These are phyloP conservation scores for Geum urbanum DNA, from an alignment of 306 rosid genomes.

Conservation along the genomic window DNA sequence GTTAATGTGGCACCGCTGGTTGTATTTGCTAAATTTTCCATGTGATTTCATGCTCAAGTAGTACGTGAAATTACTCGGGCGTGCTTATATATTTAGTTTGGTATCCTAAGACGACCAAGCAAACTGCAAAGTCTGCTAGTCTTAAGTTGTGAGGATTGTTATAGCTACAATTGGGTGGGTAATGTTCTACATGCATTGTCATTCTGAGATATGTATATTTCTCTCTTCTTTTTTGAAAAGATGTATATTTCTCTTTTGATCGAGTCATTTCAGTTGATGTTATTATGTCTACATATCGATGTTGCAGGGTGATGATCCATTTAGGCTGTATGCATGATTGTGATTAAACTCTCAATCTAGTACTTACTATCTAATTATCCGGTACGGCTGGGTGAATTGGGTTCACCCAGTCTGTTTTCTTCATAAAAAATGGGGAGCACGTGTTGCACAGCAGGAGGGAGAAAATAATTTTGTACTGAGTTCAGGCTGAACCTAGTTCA, in stretches of 20 bases:
- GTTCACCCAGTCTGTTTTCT: too few relatives aligned
- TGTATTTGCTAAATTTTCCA: neutral
- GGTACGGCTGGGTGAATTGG: too few relatives aligned
- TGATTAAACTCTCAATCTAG: neutral
- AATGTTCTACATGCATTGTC: neutral
- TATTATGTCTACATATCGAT: neutral
- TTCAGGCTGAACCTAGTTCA: too few relatives aligned
- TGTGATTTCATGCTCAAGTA: neutral
- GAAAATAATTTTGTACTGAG: too few relatives aligned
- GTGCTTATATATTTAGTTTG: neutral
- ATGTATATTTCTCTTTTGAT: constrained; percentile 2
- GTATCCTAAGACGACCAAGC: constrained; percentile 7
- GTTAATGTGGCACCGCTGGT: neutral
- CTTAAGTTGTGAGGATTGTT: neutral
- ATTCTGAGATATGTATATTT: constrained; percentile 4
- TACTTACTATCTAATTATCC: neutral
- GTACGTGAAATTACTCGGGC: neutral
- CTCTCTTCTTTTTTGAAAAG: neutral
- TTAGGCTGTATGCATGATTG: neutral
- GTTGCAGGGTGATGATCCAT: neutral
- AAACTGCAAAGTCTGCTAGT: constrained; percentile 5
- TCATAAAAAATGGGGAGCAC: too few relatives aligned
- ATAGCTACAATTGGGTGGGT: constrained; percentile 3
- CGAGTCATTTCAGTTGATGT: neutral
- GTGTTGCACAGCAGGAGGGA: too few relatives aligned